Percentiles rank a stretch among this genome's conserved stretches.
Conservation (phyloP, 73 alveolate species). For the Tetrahymena borealis region DNA sequence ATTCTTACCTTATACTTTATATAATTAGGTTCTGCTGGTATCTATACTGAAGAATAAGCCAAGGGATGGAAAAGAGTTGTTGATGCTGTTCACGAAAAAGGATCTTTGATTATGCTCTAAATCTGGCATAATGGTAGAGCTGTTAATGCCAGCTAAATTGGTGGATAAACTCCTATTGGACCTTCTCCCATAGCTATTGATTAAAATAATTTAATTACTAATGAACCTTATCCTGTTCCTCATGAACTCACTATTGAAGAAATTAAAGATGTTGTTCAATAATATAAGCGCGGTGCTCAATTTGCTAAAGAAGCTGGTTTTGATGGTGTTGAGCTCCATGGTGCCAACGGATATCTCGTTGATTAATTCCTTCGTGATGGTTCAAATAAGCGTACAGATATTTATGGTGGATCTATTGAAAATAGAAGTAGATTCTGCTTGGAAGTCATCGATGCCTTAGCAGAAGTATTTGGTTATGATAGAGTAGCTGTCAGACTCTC, state of each 20-base stretch:
- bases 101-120: slow-evolving; percentile 26
- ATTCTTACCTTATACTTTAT: neutral
- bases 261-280: slow-evolving; percentile 48
- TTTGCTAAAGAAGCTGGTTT: slow-evolving; percentile 79
- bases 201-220: neutral
- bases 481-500: slow-evolving; percentile 55
- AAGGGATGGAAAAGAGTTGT: slow-evolving; percentile 40
- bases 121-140: slow-evolving; percentile 53
- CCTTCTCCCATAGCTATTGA: slow-evolving; percentile 35
- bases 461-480: slow-evolving; percentile 24
- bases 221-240: slow-evolving; percentile 13
- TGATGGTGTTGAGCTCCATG: slow-evolving; percentile 85
- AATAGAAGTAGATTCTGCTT: slow-evolving; percentile 66
- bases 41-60: slow-evolving; percentile 23
- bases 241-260: slow-evolving; percentile 47
- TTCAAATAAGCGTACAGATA: slow-evolving; percentile 71
- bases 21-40: slow-evolving; percentile 19
- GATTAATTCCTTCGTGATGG: slow-evolving; percentile 59
- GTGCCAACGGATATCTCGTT: slow-evolving; percentile 64
- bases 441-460: slow-evolving; percentile 57
- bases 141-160: slow-evolving; percentile 9
- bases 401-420: slow-evolving; percentile 80
- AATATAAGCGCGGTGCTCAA: slow-evolving; percentile 58
- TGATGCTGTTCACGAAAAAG: slow-evolving; percentile 32
- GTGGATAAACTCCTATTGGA: slow-evolving; percentile 18